phyloP scores from a whole-genome alignment of 2,329 filamentous ascomycete species.

The Diaporthe australafricana region DNA sequence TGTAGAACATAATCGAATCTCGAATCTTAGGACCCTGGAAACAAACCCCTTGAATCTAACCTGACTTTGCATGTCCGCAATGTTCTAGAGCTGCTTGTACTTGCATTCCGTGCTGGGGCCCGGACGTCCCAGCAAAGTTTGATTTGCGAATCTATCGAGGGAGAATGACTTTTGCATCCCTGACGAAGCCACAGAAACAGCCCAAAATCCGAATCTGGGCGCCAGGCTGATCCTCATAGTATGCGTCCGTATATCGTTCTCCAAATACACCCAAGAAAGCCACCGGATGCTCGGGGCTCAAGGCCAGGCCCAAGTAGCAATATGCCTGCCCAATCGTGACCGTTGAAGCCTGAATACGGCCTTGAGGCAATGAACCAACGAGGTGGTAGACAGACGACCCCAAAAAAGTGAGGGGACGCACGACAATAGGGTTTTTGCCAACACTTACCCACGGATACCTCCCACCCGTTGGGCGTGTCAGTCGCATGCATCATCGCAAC shows the following conservation, averaged over 20 bases:
- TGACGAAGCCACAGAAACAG: background rate
- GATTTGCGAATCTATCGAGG: background rate
- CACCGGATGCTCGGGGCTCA: background rate
- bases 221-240: background rate
- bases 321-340: background rate
- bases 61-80: background rate
- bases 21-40: background rate
- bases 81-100: background rate
- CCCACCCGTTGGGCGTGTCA: conserved; percentile 16
- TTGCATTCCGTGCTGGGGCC: background rate
- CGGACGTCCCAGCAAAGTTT: background rate
- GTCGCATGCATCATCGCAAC: conserved; percentile 20
- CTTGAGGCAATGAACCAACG: background rate
- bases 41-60: background rate
- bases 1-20: background rate
- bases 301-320: background rate
- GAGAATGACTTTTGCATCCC: background rate
- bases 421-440: background rate
- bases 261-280: background rate
- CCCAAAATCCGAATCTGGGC: conserved; percentile 1
- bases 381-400: background rate
- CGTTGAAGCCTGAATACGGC: background rate
- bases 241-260: too few species aligned
- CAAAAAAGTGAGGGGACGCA: conserved; percentile 1
- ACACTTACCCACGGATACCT: background rate